Evolutionary conservation across 139 green algal genomes (phyloP).

Genomic region (Micromonas pusilla): DNA sequence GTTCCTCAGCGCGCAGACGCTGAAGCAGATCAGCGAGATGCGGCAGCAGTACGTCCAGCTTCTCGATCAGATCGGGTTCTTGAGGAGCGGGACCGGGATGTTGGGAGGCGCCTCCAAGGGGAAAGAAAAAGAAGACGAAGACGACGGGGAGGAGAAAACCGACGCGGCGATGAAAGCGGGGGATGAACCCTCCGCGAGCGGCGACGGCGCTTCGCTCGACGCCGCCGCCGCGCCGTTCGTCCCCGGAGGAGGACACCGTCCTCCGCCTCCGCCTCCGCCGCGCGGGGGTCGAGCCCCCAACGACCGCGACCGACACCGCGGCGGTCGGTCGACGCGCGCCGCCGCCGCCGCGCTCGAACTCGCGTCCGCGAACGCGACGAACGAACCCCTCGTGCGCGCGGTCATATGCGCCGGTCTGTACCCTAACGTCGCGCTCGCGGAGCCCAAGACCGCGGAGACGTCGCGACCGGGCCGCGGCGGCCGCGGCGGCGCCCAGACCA

Average conservation of each 20-base stretch:
- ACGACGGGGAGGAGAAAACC: background rate
- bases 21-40: constrained; percentile 58
- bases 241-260: background rate
- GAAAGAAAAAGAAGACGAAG: background rate
- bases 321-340: background rate
- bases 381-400: constrained; percentile 59
- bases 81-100: constrained; percentile 11
- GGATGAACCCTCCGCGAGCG: no score
- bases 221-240: background rate
- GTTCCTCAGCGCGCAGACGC: constrained; percentile 17
- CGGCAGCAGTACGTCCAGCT: constrained; percentile 74
- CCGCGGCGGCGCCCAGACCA: constrained; percentile 47
- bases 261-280: no score
- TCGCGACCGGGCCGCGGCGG: no score
- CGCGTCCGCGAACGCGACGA: constrained; percentile 13
- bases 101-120: background rate
- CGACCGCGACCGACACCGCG: no score
- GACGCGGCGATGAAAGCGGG: no score
- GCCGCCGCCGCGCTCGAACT: background rate
- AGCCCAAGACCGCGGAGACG: no score
- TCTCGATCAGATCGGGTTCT: constrained; percentile 66
- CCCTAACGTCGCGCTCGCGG: constrained; percentile 73
- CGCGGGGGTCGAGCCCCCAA: no score
- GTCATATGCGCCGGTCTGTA: constrained; percentile 75
- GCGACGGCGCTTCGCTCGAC: no score